phyloP scores from a whole-genome alignment of 768 basidiomycete genomes.

The Tylopilus sp. region DNA sequence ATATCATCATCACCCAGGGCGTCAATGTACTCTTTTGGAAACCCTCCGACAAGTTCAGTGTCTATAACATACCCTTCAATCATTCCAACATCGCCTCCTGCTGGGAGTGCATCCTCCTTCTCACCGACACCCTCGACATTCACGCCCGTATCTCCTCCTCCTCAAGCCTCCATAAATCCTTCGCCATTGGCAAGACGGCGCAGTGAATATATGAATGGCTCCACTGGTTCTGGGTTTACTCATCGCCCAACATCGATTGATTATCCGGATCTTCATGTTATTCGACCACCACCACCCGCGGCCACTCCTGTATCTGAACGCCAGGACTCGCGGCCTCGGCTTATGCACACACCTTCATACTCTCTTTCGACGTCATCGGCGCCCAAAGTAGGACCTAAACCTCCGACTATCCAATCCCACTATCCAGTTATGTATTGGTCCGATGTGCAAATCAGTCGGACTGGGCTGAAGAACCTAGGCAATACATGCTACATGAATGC shows the following conservation, averaged over 20 bases:
- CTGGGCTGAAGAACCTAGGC: conserved; percentile 89
- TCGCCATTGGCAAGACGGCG: conserved; percentile 68
- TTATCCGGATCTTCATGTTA: conserved; percentile 72
- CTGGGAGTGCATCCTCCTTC: conserved; percentile 38
- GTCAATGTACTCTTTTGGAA: conserved; percentile 36
- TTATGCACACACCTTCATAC: conserved; percentile 37
- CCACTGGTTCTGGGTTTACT: conserved; percentile 48
- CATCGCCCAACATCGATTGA: conserved; percentile 57
- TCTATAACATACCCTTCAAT: conserved; percentile 56
- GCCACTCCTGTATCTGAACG: conserved; percentile 68
- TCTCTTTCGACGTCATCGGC: conserved; percentile 19
- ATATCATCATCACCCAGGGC: conserved; percentile 34
- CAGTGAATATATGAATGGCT: conserved; percentile 79
- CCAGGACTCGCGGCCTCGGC: conserved; percentile 68
- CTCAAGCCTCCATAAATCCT: conserved; percentile 82
- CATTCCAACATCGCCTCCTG: conserved; percentile 36
- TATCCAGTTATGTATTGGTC: conserved; percentile 85
- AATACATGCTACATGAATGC: conserved; percentile 99
- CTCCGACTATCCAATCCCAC: conserved; percentile 67
- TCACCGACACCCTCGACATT: conserved; percentile 38
- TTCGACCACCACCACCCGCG: conserved; percentile 77
- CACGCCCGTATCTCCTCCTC: conserved; percentile 57
- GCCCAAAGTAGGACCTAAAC: conserved; percentile 42
- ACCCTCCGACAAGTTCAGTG: conserved; percentile 33
- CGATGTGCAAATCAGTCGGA: conserved; percentile 72